Evolutionary conservation across 2,329 filamentous ascomycete species (phyloP).

Genomic region (Cordyceps militaris): DNA sequence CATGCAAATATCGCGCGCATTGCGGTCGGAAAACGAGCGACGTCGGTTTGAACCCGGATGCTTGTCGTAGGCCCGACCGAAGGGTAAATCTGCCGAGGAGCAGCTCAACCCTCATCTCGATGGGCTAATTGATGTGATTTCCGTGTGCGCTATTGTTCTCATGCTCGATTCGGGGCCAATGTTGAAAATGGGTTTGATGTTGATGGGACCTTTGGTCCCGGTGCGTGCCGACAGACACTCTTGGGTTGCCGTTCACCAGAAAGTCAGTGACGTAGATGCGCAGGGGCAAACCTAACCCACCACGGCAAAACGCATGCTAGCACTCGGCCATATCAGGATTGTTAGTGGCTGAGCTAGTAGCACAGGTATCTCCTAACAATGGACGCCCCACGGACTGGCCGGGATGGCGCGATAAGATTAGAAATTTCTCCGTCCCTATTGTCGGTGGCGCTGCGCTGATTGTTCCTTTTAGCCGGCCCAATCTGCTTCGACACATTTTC

Average conservation of each 20-base stretch:
- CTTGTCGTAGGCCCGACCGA: constrained; percentile 29
- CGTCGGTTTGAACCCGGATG: constrained; percentile 16
- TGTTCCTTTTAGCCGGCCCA: constrained; percentile 6
- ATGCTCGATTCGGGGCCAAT: constrained; percentile 4
- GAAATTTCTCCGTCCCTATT: constrained; percentile 13
- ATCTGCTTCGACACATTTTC: constrained; percentile 9
- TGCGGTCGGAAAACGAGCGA: not conserved
- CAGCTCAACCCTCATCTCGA: constrained; percentile 41
- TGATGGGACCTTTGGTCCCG: not conserved
- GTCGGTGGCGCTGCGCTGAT: not conserved
- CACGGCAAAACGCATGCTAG: not conserved
- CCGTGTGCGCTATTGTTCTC: not conserved
- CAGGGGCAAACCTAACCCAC: not conserved
- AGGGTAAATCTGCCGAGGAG: constrained; percentile 37
- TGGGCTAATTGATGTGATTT: constrained; percentile 15
- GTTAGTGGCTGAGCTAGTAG: not conserved
- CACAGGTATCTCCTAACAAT: not conserved
- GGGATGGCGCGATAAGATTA: constrained; percentile 14
- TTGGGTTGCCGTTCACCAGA: not conserved
- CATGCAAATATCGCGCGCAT: constrained; percentile 15
- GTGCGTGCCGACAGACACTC: not conserved
- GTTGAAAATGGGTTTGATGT: not conserved
- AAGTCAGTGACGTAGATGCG: not conserved
- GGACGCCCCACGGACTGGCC: constrained; percentile 10
- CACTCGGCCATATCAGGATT: not conserved